Evolutionary conservation across 2,329 filamentous ascomycete genomes (phyloP).

Genomic region (Scytalidium sp.): DNA sequence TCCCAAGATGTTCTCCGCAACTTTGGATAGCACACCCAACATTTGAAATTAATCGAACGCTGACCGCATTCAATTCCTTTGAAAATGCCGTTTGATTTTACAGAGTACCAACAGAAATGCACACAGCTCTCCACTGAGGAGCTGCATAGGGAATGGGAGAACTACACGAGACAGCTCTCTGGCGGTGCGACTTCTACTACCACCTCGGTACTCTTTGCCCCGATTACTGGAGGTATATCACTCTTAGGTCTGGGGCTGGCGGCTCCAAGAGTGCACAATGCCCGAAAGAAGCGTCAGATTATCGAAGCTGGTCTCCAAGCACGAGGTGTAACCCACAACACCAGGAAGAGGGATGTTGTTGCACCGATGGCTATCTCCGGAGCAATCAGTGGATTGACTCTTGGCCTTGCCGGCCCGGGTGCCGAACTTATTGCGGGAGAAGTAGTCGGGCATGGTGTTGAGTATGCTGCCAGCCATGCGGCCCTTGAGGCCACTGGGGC

Average conservation of each 20-base stretch:
- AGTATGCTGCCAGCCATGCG: constrained; percentile 32
- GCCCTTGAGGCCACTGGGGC: constrained; percentile 34
- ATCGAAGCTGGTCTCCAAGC: constrained; percentile 35
- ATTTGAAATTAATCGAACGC: no score
- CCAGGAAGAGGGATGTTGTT: constrained; percentile 38
- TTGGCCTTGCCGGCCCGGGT: constrained; percentile 32
- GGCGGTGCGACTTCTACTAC: constrained; percentile 38
- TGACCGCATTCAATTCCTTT: neutral
- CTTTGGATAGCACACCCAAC: no score
- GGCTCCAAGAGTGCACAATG: constrained; percentile 38
- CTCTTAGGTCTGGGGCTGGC: constrained; percentile 36
- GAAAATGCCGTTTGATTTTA: constrained; percentile 38
- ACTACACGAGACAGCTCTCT: constrained; percentile 38
- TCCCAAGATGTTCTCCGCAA: no score
- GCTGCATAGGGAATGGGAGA: constrained; percentile 39
- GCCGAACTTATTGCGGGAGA: constrained; percentile 33
- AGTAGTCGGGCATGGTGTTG: constrained; percentile 33
- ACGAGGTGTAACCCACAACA: constrained; percentile 32
- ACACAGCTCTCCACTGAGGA: constrained; percentile 32
- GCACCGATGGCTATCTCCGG: constrained; percentile 36
- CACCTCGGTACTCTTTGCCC: constrained; percentile 35
- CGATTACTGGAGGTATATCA: constrained; percentile 36
- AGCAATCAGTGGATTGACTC: constrained; percentile 32
- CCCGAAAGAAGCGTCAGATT: constrained; percentile 38
- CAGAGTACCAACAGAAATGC: constrained; percentile 37